phyloP scores from a whole-genome alignment of 2,329 filamentous ascomycete genomes.

The Monosporascus sp. region DNA sequence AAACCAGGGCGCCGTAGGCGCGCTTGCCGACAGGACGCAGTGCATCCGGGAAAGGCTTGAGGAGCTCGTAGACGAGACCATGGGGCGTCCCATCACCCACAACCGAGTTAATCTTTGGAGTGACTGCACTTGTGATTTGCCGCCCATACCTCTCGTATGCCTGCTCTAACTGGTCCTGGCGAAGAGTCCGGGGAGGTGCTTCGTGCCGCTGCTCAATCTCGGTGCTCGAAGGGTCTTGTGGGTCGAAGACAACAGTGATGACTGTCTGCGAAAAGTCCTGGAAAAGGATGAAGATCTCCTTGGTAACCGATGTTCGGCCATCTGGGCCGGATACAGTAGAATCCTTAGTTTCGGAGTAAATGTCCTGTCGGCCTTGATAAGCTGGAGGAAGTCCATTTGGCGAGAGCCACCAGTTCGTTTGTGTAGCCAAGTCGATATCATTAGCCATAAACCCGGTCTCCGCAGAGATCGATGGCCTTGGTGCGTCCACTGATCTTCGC shows the following conservation, averaged over 20 bases:
- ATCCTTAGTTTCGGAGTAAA: constrained; percentile 79
- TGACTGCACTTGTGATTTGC: constrained; percentile 66
- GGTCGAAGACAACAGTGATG: constrained; percentile 74
- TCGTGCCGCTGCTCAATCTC: constrained; percentile 83
- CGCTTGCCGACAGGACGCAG: constrained; percentile 82
- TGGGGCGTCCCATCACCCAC: constrained; percentile 82
- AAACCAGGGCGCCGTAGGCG: constrained; percentile 86
- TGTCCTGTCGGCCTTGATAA: constrained; percentile 76
- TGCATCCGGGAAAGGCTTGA: constrained; percentile 67
- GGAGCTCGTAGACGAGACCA: constrained; percentile 70
- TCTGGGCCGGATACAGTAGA: constrained; percentile 63
- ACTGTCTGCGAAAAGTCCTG: constrained; percentile 95
- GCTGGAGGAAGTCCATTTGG: constrained; percentile 73
- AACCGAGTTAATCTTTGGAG: constrained; percentile 68
- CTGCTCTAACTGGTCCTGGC: constrained; percentile 89
- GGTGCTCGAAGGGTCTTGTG: constrained; percentile 66
- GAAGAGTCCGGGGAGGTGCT: constrained; percentile 69
- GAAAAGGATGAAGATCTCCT: constrained; percentile 82
- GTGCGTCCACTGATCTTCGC: constrained; percentile 66
- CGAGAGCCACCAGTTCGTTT: constrained; percentile 83
- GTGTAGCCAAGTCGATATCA: constrained; percentile 72
- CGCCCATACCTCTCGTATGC: constrained; percentile 77
- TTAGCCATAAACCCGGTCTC: constrained; percentile 82
- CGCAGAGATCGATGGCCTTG: constrained; percentile 61
- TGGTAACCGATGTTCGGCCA: constrained; percentile 66